These are phyloP conservation scores for Pontederia paniculata DNA, from an alignment of 176 grass and related monocot species.

Conservation along the genomic window DNA sequence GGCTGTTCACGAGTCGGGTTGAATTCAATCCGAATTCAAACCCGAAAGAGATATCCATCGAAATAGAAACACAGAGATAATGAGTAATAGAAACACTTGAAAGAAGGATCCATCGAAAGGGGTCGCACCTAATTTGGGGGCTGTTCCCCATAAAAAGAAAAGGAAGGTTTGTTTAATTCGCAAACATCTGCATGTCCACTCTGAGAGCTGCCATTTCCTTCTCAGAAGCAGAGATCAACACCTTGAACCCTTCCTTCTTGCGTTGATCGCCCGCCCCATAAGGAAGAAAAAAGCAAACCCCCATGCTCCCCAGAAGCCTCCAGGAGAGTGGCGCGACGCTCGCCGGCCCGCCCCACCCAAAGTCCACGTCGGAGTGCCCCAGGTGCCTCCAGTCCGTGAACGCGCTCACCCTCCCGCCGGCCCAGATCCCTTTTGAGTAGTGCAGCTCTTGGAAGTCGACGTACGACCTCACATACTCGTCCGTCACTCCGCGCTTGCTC, in stretches of 20 bases:
- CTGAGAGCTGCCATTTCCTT: constrained; percentile 21
- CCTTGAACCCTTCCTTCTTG: constrained; percentile 39
- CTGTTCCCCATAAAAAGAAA: too few species aligned
- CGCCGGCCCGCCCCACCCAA: constrained; percentile 43
- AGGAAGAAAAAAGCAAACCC: constrained; percentile 54
- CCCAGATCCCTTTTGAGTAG: constrained; percentile 30
- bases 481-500: constrained; percentile 40
- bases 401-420: constrained; percentile 32
- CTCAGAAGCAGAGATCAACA: constrained; percentile 36
- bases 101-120: too few species aligned
- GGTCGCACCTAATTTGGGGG: too few species aligned
- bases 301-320: constrained; percentile 49
- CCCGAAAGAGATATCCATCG: too few species aligned
- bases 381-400: constrained; percentile 78
- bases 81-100: too few species aligned
- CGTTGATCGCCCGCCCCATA: constrained; percentile 21
- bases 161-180: not conserved
- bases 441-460: constrained; percentile 50
- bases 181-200: constrained; percentile 38
- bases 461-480: constrained; percentile 82
- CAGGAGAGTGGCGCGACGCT: constrained; percentile 54
- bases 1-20: too few species aligned
- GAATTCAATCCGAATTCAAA: too few species aligned
- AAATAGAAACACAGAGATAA: too few species aligned
- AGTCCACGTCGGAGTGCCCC: constrained; percentile 60